Base-by-base conservation (phyloP, 2,329 filamentous ascomycete genomes). In the Chaetomiaceae sp. region DNA sequence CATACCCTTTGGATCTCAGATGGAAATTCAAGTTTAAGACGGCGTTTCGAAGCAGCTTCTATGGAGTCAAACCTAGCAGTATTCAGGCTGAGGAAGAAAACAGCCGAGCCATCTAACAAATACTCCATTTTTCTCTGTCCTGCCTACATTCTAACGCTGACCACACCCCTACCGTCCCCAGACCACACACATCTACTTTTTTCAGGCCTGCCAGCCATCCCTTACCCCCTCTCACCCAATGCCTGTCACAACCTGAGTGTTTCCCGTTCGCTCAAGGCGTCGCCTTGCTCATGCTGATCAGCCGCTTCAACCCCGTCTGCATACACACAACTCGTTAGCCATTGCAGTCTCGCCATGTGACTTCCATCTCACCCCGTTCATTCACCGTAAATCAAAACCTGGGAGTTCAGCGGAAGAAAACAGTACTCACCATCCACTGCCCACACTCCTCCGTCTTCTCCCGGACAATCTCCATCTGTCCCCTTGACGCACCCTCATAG, bases 401-500 rank as follows among this genome's bases (percentile, higher is more conserved):
- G n/a, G n/a, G n/a, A n/a, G 12, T n/a, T 29, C 24, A 27, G 15
- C 10, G 9, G 30, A 12, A 26, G 12, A 19, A n/a, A 45, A 38
- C 12, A 41, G 30, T 41, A 71, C 82, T 72, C 72, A 89, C 86
- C 84, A 91, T 90, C 87, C 87, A 91, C 62, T 87, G 84, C 45
- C 85, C 85, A 63, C 86, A 89, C 62, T 91, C 85, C 37, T 88
- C 84, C 1, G 79, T 84, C 70, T 84, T 85, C 64, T 88, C 83
- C 42, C 78, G 79, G 65, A 88, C 79, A 47, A 91, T 83, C 54
- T 89, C 82, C 35, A 86, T 73, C 65, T 90, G 86, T 40, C 90
- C 73, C 47, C 70, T 75, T 43, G 79, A 73, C 2, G 86, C 86
- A 20, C 70, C 72, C 34, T 80, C 76, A 56, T 86, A 90, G 57